Evolutionary conservation across 495 filamentous ascomycete species (phyloP).

Genomic region (Penicillium psychrofluorescens): DNA sequence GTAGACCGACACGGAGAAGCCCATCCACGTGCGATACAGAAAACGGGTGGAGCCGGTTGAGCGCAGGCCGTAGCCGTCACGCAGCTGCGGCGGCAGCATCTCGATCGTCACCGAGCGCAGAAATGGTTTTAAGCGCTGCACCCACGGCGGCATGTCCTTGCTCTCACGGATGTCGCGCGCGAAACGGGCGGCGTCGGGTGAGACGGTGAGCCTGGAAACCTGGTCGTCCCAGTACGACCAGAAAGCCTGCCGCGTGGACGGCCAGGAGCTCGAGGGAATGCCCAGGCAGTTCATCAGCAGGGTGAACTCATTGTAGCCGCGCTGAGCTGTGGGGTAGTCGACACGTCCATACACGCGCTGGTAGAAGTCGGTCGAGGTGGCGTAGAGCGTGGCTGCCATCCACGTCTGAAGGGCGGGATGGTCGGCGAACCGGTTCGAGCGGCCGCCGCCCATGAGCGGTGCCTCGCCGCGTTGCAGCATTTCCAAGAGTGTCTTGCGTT

Average conservation of each 20-base stretch:
- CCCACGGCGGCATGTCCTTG: slow-evolving; percentile 26
- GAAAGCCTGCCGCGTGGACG: slow-evolving; percentile 24
- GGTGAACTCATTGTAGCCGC: slow-evolving; percentile 28
- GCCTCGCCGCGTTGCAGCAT: slow-evolving; percentile 16
- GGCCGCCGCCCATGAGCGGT: slow-evolving; percentile 17
- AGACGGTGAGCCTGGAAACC: slow-evolving; percentile 23
- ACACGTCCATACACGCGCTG: slow-evolving; percentile 35
- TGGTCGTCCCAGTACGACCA: slow-evolving; percentile 38
- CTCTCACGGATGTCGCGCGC: slow-evolving; percentile 22
- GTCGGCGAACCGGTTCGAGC: slow-evolving; percentile 18
- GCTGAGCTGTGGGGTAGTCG: slow-evolving; percentile 29
- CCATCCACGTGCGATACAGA: slow-evolving; percentile 30
- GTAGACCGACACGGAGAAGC: slow-evolving; percentile 30
- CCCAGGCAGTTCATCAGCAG: slow-evolving; percentile 23
- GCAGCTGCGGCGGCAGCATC: slow-evolving; percentile 31
- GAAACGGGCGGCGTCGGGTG: slow-evolving; percentile 24
- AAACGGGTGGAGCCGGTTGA: slow-evolving; percentile 23
- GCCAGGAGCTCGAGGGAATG: slow-evolving; percentile 24
- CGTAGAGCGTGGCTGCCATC: slow-evolving; percentile 34
- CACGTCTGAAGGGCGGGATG: slow-evolving; percentile 25
- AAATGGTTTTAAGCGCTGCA: slow-evolving; percentile 27
- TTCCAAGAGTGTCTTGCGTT: slow-evolving; percentile 25
- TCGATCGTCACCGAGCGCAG: slow-evolving; percentile 29
- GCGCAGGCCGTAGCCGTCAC: slow-evolving; percentile 32
- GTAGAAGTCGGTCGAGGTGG: slow-evolving; percentile 36